Evolutionary conservation across 495 filamentous ascomycete genomes (phyloP).

Genomic region (Neurospora discreta): DNA sequence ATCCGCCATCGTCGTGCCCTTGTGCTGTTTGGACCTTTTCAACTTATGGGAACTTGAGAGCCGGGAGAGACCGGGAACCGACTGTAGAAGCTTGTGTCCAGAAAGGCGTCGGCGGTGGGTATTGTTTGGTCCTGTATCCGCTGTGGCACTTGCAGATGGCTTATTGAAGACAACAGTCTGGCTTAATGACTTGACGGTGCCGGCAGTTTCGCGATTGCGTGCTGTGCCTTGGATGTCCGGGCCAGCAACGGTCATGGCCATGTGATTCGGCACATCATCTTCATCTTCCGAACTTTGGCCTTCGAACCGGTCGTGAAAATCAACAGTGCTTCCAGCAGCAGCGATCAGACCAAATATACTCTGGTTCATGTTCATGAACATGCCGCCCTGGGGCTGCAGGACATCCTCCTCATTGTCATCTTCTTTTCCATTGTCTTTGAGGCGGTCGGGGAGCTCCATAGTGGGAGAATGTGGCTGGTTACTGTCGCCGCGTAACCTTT

Average conservation of each 20-base stretch:
- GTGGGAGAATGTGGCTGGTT: slow-evolving; percentile 40
- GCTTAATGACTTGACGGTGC: not conserved
- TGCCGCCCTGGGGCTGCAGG: slow-evolving; percentile 47
- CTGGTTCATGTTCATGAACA: slow-evolving; percentile 75
- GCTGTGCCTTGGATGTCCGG: not conserved
- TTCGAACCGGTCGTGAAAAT: slow-evolving; percentile 74
- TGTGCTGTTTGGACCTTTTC: slow-evolving; percentile 25
- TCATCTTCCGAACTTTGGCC: slow-evolving; percentile 70
- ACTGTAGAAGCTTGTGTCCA: slow-evolving; percentile 36
- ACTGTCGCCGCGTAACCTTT: slow-evolving; percentile 43
- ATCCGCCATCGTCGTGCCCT: slow-evolving; percentile 9
- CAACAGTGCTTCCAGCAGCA: slow-evolving; percentile 69
- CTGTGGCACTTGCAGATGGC: not conserved
- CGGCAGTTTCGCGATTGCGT: not conserved
- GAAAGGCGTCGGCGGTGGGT: not conserved
- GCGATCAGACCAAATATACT: slow-evolving; percentile 90
- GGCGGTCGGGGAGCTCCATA: slow-evolving; percentile 65
- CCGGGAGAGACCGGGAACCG: slow-evolving; percentile 40
- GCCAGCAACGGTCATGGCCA: slow-evolving; percentile 22
- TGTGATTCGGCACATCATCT: slow-evolving; percentile 19
- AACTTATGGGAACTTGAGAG: slow-evolving; percentile 24
- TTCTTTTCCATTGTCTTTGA: slow-evolving; percentile 59
- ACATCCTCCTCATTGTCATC: slow-evolving; percentile 54
- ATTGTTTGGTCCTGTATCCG: not conserved
- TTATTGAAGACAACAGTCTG: not conserved